phyloP scores from a whole-genome alignment of 805 yeast genomes.

The Hanseniaspora nectarophila region DNA sequence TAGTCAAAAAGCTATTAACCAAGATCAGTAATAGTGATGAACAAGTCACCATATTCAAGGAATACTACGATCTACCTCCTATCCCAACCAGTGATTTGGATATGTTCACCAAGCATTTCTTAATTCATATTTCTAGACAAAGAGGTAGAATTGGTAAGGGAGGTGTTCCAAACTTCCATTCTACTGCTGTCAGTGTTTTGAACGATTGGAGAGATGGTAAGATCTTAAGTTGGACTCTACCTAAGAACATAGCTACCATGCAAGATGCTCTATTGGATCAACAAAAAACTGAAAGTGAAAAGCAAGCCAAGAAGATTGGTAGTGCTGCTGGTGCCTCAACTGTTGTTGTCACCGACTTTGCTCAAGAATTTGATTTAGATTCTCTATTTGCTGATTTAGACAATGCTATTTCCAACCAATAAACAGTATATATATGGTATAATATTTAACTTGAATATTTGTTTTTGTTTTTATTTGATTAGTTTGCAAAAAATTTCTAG shows the following conservation, averaged over 20 bases:
- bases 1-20: conserved; percentile 64
- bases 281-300: conserved; percentile 32
- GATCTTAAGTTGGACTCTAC: conserved; percentile 79
- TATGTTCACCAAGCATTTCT: conserved; percentile 70
- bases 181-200: conserved; percentile 72
- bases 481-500: no score
- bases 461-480: conserved; percentile 10
- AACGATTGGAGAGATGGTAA: conserved; percentile 97
- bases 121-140: conserved; percentile 84
- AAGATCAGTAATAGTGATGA: conserved; percentile 60
- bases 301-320: conserved; percentile 39
- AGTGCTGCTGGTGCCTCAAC: conserved; percentile 28
- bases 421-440: background rate
- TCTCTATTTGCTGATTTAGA: conserved; percentile 47
- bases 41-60: conserved; percentile 65
- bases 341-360: conserved; percentile 78
- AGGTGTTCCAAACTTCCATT: conserved; percentile 78
- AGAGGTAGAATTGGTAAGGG: conserved; percentile 88
- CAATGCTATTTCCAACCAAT: conserved; percentile 22
- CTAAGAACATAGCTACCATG: conserved; percentile 41
- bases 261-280: conserved; percentile 21
- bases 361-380: conserved; percentile 86
- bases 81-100: conserved; percentile 59
- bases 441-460: background rate
- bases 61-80: conserved; percentile 68